Evolutionary conservation across 2,329 filamentous ascomycete species (phyloP), one percentile per base, ranked within the genome.

Genomic region (Penicillium sp.): DNA sequence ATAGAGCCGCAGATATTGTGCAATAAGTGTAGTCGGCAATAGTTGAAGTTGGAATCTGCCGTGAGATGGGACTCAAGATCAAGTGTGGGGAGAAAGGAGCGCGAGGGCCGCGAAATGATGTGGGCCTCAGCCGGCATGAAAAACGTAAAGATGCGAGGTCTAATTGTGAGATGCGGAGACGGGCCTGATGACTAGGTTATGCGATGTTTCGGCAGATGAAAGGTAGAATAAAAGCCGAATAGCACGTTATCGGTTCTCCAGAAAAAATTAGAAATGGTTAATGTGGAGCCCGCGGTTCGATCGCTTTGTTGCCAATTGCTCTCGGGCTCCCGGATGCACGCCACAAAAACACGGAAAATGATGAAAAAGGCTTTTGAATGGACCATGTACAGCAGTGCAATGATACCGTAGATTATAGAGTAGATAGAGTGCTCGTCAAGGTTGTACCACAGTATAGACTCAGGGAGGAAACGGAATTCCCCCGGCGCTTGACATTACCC

Each of bases 151-250:
- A 49, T 45, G 18, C 14, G 20, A 29, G 22, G 42, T n/a, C 22
- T 12, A 15, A 35, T 14, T 33, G 20, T 48, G 29, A 22, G 35
- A 37, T 49, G 46, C 46, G 46, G 46, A 49, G 27, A 55, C n/a
- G 7, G 25, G 26, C 22, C 9, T 14, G 22, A 22, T 46, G 25
- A 43, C 48, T 45, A 3, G 22, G 20, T 8, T 27, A 18, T 29
- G 18, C 14, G 49, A 35, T 18, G 12, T 26, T 43, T 60, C 58
- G 58, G 58, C 58, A 60, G 51, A 60, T 60, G 46, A 14, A 27
- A 15, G 27, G 25, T 18, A 7, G 47, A 35, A n/a, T 48, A 60
- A 58, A 25, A 60, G 58, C 53, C 58, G 57, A 50, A 26, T 14
- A 46, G 27, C 23, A 26, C 27, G n/a, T 18, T 8, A 23, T 41